Evolutionary conservation across 106 monocot genomes (phyloP), one percentile per base, ranked within the genome.

Genomic region (Acanthochlamys bracteata): DNA sequence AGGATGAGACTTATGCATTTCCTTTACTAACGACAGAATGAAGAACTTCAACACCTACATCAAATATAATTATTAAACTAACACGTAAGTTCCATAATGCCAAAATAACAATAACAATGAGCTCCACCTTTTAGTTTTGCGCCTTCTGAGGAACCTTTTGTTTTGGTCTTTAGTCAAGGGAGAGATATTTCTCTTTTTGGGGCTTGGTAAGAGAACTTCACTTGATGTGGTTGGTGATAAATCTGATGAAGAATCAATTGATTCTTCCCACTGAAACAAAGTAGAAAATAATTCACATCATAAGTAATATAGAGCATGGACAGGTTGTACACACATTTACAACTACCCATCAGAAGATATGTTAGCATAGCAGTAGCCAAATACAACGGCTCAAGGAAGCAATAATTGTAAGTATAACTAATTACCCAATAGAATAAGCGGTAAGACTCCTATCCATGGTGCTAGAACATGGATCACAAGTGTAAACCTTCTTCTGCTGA

Each of bases 361-460:
- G 33, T 6, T n/a, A 33, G 33, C 33, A 33, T 33, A 1, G 6
- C 4, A 33, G 33, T 1, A 6, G 4, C 33, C 6, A 33, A 33
- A 33, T 33, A 33, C 6, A 3, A 33, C 4, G 33, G 6, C n/a
- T n/a, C 33, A 33, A 33, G 33, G 33, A 33, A 1, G 33, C 33
- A 33, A 33, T 3, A 33, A 33, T 33, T 33, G 33, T 33, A 33
- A 33, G 33, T 6, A 33, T 33, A 33, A 6, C 33, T 1, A 33
- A 40, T 47, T 42, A 85, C 85, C 85, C 69, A 69, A 41, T 71
- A 61, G 81, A 75, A 51, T 17, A 71, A 11, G 81, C 81, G 17
- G 81, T 81, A 52, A 80, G 78, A 78, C 78, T 81, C 61, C 81
- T 24, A 46, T 78, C 69, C 85, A 85, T 78, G 49, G 78, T 26